Conservation (phyloP, 2,329 filamentous ascomycete genomes). For the Hymenoscyphus infarciens region DNA sequence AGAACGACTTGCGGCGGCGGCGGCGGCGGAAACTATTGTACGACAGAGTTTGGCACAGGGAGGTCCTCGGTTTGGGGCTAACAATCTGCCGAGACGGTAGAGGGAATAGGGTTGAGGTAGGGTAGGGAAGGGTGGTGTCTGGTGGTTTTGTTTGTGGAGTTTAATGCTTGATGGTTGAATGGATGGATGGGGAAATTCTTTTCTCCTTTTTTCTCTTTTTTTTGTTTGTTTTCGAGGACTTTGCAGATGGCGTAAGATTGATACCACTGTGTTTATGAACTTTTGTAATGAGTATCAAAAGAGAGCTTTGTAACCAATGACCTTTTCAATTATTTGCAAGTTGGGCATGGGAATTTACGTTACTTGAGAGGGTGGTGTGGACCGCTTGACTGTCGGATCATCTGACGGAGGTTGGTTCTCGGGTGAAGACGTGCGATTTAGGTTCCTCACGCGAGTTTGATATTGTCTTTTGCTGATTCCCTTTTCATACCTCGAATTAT, state of each 20-base stretch:
- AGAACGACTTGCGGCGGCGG: conserved; percentile 84
- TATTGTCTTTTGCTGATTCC: not conserved
- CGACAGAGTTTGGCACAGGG: conserved; percentile 74
- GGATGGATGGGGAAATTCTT: not conserved
- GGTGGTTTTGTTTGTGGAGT: not conserved
- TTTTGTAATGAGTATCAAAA: not conserved
- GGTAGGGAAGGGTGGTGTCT: not conserved
- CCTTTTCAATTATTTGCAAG: not conserved
- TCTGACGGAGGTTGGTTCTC: too few species aligned
- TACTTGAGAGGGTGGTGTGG: not conserved
- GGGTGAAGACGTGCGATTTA: too few species aligned
- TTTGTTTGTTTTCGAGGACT: not conserved
- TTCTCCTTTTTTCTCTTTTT: not conserved
- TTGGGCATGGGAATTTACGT: not conserved
- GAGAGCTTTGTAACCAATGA: not conserved
- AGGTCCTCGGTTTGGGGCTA: conserved; percentile 35
- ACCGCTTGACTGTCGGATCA: too few species aligned
- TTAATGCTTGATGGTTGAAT: conserved; percentile 2
- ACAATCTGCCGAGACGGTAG: conserved; percentile 35
- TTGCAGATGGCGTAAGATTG: conserved; percentile 5
- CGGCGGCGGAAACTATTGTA: conserved; percentile 91
- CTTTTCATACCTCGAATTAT: not conserved
- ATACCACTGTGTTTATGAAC: conserved; percentile 4
- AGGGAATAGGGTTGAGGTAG: not conserved
- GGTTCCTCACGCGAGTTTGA: too few species aligned